Percentiles rank a stretch among this genome's conserved stretches.
Conservation (phyloP, 345 rosid genomes). For the Cardiospermum halicacabum region DNA sequence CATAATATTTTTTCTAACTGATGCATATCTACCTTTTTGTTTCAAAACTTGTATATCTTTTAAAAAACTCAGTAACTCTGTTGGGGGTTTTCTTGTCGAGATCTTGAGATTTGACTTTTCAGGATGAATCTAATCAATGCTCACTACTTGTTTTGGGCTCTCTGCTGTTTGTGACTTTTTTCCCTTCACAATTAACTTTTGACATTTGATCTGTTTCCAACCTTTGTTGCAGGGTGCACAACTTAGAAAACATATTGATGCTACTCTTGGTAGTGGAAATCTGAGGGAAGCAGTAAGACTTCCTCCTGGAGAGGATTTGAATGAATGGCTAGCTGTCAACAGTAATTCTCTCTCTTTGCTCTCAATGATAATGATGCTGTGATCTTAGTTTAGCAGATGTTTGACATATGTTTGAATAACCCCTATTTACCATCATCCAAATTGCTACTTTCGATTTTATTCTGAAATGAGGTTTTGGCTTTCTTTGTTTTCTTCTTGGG, state of each 20-base stretch:
- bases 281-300: conserved; percentile 97
- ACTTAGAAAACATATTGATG: conserved; percentile 95
- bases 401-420: neutral
- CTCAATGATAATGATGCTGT: neutral
- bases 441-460: conserved; percentile 11
- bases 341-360: conserved; percentile 38
- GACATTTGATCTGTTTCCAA: conserved; percentile 13
- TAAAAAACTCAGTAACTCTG: neutral
- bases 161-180: conserved; percentile 8
- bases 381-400: neutral
- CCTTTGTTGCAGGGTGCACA: conserved; percentile 78
- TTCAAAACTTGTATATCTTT: neutral
- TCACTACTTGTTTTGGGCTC: conserved; percentile 1
- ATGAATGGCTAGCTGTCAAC: conserved; percentile 99
- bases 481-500: conserved; percentile 24
- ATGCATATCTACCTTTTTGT: neutral
- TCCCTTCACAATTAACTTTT: neutral
- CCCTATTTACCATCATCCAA: neutral
- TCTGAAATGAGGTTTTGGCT: conserved; percentile 20
- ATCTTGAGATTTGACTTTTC: conserved; percentile 6
- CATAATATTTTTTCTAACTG: neutral
- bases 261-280: conserved; percentile 96
- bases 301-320: conserved; percentile 98
- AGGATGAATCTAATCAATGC: neutral
- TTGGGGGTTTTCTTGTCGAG: conserved; percentile 1